Base-by-base conservation (phyloP, 1,284 basidiomycete genomes). In the Cystodermella granulosa region DNA sequence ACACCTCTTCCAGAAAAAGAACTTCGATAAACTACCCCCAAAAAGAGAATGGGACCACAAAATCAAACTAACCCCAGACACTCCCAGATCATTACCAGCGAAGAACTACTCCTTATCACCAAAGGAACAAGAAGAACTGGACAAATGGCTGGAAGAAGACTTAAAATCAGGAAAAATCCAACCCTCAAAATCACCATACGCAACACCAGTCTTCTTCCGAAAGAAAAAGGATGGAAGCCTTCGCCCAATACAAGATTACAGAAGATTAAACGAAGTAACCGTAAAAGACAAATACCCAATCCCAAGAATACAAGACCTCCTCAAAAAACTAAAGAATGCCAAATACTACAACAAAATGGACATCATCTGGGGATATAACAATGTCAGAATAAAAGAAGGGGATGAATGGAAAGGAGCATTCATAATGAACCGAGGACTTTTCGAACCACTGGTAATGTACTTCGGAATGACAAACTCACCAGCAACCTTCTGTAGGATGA, bases 161-260 rank as follows among this genome's bases (percentile, higher is more conserved):
- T 50, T 69, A 0, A 4, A 34, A 7, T 52, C 36, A 16, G n/a
- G 50, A 51, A 3, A 44, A 42, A 65, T 64, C 16, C 26, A 44
- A 3, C 48, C 39, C 15, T 60, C 59, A 1, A 58, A 59, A 34
- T 62, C 62, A 1, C 60, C 59, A 4, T 51, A 56, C 15, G 63
- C 55, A 0, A 55, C 68, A 0, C 62, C 67, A 0, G 55, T 72
- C 35, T 61, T 75, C 14, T 72, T 73, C 43, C 57, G 69, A 15
- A 59, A 60, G 43, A 75, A 75, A 55, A 69, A 69, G 13, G 67
- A 70, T 51, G 62, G 63, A 5, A 41, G 47, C 1, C 48, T 67
- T 0, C 47, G 65, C 5, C 52, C 56, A 55, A 13, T 48, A 6
- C 57, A 61, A 46, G 69, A 75, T 43, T 75, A 73, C 49, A 38